Conservation (phyloP, 2,329 filamentous ascomycete species). For the Bretziella fagacearum region DNA sequence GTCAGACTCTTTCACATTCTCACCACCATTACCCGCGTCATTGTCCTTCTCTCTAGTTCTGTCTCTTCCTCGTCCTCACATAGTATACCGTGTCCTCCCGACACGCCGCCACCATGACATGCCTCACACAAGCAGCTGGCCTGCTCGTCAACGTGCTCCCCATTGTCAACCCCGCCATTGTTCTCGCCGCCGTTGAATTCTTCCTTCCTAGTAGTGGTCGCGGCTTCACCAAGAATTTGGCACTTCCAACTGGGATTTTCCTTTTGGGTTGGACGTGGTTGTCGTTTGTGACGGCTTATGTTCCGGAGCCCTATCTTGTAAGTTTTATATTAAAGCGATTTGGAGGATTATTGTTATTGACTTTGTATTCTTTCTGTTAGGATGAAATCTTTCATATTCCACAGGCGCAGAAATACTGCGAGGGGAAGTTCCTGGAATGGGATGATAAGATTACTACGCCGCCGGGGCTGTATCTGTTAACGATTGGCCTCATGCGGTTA, state of each 20-base stretch:
- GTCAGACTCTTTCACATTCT: too few species aligned
- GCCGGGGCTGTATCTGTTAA: constrained; percentile 52
- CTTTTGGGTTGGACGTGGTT: constrained; percentile 24
- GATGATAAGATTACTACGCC: constrained; percentile 96
- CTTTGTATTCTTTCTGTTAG: constrained; percentile 25
- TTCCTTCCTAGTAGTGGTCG: too few species aligned
- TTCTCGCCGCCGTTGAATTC: too few species aligned
- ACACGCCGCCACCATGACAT: too few species aligned
- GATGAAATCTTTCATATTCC: constrained; percentile 82
- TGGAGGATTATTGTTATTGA: neutral
- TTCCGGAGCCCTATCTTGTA: constrained; percentile 39
- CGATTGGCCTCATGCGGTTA: constrained; percentile 16
- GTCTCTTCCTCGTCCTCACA: too few species aligned
- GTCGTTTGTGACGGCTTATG: constrained; percentile 23
- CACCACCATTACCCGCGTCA: too few species aligned
- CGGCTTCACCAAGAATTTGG: constrained; percentile 5
- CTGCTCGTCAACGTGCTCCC: too few species aligned
- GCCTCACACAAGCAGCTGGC: too few species aligned
- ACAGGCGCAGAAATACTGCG: constrained; percentile 77
- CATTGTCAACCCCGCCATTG: too few species aligned
- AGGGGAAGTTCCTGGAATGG: constrained; percentile 59
- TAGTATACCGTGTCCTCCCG: too few species aligned
- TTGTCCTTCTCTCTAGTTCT: too few species aligned
- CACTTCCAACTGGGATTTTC: constrained; percentile 16
- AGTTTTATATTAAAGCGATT: constrained; percentile 13